Percentiles rank a stretch among this genome's conserved stretches.
These are phyloP conservation scores for Amauroascus niger DNA, from an alignment of 2,329 filamentous ascomycete genomes.

Conservation along the genomic window DNA sequence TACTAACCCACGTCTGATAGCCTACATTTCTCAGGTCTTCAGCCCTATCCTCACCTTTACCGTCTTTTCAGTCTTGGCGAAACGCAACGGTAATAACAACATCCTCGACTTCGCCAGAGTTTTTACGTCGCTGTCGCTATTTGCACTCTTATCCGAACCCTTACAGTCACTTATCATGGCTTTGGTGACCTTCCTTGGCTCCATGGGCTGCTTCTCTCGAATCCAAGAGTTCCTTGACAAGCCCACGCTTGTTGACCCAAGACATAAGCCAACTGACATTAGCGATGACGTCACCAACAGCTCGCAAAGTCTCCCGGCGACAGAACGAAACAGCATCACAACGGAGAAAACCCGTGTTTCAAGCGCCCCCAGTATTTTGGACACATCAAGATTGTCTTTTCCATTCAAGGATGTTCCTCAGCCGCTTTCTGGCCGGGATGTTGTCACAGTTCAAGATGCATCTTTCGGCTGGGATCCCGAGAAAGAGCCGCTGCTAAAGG, in stretches of 20 bases:
- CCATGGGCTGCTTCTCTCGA: constrained; percentile 39
- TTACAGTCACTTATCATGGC: constrained; percentile 40
- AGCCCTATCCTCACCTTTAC: constrained; percentile 40
- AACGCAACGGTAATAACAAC: constrained; percentile 24
- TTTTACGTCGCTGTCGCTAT: constrained; percentile 42
- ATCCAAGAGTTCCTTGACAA: constrained; percentile 40
- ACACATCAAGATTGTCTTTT: constrained; percentile 9
- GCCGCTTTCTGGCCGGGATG: constrained; percentile 19
- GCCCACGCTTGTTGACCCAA: constrained; percentile 24
- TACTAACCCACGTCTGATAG: constrained; percentile 19
- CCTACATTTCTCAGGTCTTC: constrained; percentile 34
- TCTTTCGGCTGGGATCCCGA: constrained; percentile 41
- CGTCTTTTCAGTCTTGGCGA: constrained; percentile 36
- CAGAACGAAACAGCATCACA: constrained; percentile 8
- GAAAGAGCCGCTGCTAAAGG: constrained; percentile 34
- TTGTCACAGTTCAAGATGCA: constrained; percentile 36
- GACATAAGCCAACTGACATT: constrained; percentile 13
- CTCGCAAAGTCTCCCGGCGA: constrained; percentile 10
- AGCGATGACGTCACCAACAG: constrained; percentile 9
- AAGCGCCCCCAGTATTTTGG: constrained; percentile 8
- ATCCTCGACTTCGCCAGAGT: constrained; percentile 35
- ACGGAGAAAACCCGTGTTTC: constrained; percentile 12
- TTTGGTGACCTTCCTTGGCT: constrained; percentile 37
- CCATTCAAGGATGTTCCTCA: constrained; percentile 14
- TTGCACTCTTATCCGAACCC: constrained; percentile 40